Base-by-base conservation (phyloP, 495 filamentous ascomycete genomes). In the Sporormia fimetaria region DNA sequence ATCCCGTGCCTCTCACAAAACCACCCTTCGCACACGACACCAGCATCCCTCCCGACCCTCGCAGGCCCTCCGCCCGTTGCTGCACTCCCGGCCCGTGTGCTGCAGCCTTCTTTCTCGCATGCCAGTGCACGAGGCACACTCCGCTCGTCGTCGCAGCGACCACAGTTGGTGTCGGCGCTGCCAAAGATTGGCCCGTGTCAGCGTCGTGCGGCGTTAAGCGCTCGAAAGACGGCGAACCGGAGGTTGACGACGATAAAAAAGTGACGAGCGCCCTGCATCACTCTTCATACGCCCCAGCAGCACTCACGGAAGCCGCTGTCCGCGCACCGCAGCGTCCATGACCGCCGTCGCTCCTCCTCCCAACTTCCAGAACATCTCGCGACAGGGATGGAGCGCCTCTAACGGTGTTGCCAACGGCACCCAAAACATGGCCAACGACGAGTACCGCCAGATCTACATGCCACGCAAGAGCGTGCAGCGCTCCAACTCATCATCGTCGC, bases 261-360 rank as follows among this genome's bases (percentile, higher is more conserved):
- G 33, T 40, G 35, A 43, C 40, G 33, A 12, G 21, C 12, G 6
- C 6, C 22, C 11, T 3, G 12, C 23, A 12, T 9, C 12, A 44
- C 40, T 27, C 20, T 15, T 28, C 23, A 23, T 33, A n/a, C n/a
- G 15, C 24, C 24, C 12, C n/a, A n/a, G 15, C 40, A 11, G 10
- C 14, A 21, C 32, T 23, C 31, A 42, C 39, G 31, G 33, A 33
- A 50, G 38, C 54, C 58, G 61, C 59, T 53, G 68, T 45, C 47
- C 32, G 38, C 40, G 40, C 28, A 17, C 61, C 65, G 64, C 52
- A 25, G 20, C 59, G 61, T 55, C 57, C 56, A 98, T 98, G 90
- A 98, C 90, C 74, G 90, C 90, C 63, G 88, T 98, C 65, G 90
- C 87, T 57, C 83, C 77, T 67, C 86, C 83, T 47, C 83, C 83